Conservation (phyloP, 805 yeast species). For the Ogataea neopini region DNA sequence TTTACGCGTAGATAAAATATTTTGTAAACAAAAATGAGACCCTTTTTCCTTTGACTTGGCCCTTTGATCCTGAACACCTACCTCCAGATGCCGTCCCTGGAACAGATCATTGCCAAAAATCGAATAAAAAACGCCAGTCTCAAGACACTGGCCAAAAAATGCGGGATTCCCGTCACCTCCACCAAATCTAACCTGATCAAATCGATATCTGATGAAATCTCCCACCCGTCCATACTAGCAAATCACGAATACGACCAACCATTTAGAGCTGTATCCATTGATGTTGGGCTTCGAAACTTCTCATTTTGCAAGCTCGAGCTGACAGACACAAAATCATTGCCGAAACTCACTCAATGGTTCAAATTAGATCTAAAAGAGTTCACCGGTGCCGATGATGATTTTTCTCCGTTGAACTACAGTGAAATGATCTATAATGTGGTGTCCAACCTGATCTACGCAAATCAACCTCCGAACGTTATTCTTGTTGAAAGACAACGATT, state of each 20-base stretch:
- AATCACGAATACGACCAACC: conserved; percentile 16
- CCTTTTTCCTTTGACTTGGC: too few species aligned
- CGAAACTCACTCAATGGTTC: conserved; percentile 32
- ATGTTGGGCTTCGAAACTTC: conserved; percentile 38
- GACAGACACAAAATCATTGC: conserved; percentile 4
- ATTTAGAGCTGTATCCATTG: conserved; percentile 31
- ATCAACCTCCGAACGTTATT: conserved; percentile 39
- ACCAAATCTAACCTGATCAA: conserved; percentile 18
- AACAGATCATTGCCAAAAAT: background rate
- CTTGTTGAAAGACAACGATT: conserved; percentile 59
- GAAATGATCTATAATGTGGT: conserved; percentile 22
- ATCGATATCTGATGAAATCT: conserved; percentile 6
- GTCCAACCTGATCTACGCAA: conserved; percentile 21
- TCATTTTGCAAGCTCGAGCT: conserved; percentile 30
- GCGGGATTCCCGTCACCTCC: conserved; percentile 20
- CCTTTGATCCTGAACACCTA: too few species aligned
- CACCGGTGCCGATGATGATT: conserved; percentile 21
- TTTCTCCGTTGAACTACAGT: conserved; percentile 32
- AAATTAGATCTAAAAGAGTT: conserved; percentile 34
- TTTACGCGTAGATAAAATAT: too few species aligned
- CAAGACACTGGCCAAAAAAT: conserved; percentile 15
- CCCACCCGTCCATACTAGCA: conserved; percentile 6
- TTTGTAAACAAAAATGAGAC: too few species aligned
- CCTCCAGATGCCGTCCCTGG: too few species aligned
- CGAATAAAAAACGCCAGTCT: conserved; percentile 15